A percentile compares a stretch with the other conserved stretches of the same genome.
Evolutionary conservation across 1,284 basidiomycete genomes (phyloP).

Genomic region (Ganoderma leucocontextum): DNA sequence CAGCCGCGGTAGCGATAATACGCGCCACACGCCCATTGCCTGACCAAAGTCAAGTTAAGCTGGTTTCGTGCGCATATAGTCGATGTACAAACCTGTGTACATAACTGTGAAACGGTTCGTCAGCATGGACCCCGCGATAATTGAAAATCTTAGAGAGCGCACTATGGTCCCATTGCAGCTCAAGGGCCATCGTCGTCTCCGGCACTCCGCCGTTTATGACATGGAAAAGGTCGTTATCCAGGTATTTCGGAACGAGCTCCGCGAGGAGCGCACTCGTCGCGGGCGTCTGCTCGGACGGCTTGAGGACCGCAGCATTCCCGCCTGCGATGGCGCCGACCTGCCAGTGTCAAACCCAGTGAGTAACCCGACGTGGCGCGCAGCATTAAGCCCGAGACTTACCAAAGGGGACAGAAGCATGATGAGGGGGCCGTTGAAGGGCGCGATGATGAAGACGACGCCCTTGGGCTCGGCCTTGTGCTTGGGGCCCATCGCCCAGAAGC

Average conservation of each 20-base stretch:
- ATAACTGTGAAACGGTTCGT: constrained; percentile 51
- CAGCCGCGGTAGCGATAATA: constrained; percentile 85
- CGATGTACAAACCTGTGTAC: constrained; percentile 53
- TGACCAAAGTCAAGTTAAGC: background rate
- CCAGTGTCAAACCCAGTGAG: background rate
- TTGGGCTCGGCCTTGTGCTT: constrained; percentile 78
- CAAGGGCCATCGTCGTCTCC: constrained; percentile 75
- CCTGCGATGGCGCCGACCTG: constrained; percentile 84
- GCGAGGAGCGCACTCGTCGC: constrained; percentile 74
- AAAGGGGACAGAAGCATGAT: constrained; percentile 60
- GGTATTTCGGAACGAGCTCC: constrained; percentile 83
- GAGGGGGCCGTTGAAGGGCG: constrained; percentile 60
- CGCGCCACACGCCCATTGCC: constrained; percentile 75
- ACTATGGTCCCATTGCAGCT: constrained; percentile 90
- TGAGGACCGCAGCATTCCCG: constrained; percentile 78
- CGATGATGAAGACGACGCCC: constrained; percentile 72
- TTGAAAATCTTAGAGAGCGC: constrained; percentile 39
- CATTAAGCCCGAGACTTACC: constrained; percentile 45
- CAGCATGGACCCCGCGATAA: background rate
- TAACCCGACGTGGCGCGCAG: too few relatives aligned
- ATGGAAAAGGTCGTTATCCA: constrained; percentile 76
- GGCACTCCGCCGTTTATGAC: constrained; percentile 82
- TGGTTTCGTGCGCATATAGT: background rate
- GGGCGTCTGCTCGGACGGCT: constrained; percentile 84
- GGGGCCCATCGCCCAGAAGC: constrained; percentile 62